phyloP scores from a whole-genome alignment of 1,284 basidiomycete species.

The Irpex lacteus region DNA sequence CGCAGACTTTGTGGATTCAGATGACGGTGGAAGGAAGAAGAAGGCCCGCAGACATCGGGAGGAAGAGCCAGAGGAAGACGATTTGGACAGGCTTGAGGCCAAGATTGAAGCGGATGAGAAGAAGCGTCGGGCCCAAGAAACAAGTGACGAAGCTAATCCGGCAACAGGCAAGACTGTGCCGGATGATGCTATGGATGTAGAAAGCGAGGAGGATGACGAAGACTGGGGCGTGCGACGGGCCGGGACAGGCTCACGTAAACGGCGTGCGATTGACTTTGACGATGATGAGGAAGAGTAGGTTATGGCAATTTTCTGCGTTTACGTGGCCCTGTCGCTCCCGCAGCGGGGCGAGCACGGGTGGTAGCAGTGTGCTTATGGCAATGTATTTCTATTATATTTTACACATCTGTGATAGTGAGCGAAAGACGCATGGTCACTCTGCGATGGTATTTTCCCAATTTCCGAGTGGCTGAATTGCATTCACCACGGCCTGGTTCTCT shows the following conservation, averaged over 20 bases:
- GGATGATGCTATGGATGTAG: constrained; percentile 61
- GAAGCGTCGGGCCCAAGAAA: constrained; percentile 37
- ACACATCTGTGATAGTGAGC: not conserved
- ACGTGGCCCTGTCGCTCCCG: not conserved
- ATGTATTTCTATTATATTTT: not conserved
- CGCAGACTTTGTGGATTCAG: constrained; percentile 33
- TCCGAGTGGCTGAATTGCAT: constrained; percentile 62
- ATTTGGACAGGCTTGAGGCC: constrained; percentile 67
- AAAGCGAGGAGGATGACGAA: constrained; percentile 73
- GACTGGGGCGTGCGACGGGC: constrained; percentile 59
- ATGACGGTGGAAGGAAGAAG: constrained; percentile 31
- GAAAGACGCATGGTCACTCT: constrained; percentile 32
- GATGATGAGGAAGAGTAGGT: constrained; percentile 58
- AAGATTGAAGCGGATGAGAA: constrained; percentile 49
- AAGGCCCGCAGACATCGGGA: constrained; percentile 38
- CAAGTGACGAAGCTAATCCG: constrained; percentile 23
- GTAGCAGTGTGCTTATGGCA: not conserved
- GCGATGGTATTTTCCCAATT: constrained; percentile 45
- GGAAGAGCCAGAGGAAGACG: constrained; percentile 54
- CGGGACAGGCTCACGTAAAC: constrained; percentile 52
- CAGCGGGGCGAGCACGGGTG: not conserved
- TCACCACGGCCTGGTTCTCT: constrained; percentile 79
- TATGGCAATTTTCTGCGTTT: not conserved
- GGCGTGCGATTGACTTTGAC: constrained; percentile 53
- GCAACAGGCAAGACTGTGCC: constrained; percentile 14